These are phyloP conservation scores for Helianthus tuberosus DNA, from an alignment of 129 eudicot species.

Conservation along the genomic window DNA sequence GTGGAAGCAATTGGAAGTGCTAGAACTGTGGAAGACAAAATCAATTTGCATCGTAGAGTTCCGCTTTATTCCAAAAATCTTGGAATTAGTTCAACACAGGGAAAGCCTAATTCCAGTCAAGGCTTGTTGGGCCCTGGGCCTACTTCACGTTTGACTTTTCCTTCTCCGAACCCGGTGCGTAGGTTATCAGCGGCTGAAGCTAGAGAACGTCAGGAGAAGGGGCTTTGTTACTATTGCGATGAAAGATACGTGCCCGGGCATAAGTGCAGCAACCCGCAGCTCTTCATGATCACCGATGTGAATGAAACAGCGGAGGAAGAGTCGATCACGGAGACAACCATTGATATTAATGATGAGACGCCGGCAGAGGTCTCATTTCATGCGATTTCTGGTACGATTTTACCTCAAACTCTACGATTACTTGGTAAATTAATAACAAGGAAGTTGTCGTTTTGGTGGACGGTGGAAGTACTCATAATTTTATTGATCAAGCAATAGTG, in stretches of 20 bases:
- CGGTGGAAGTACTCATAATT: constrained; percentile 1
- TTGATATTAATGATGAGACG: no score
- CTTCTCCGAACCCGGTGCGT: neutral
- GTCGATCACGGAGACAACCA: neutral
- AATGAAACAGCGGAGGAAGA: neutral
- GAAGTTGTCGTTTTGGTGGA: neutral
- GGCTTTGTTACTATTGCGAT: neutral
- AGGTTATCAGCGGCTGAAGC: neutral
- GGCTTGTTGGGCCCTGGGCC: neutral
- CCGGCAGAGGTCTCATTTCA: neutral
- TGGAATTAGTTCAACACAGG: neutral
- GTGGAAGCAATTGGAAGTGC: neutral
- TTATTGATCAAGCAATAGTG: neutral
- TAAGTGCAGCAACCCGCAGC: neutral
- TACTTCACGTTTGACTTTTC: neutral
- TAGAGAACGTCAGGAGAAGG: neutral
- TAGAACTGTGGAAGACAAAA: neutral
- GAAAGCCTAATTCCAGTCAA: no score
- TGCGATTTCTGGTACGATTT: neutral
- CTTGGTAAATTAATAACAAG: neutral
- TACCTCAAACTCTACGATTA: neutral
- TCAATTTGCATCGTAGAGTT: neutral
- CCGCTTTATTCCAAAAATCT: neutral
- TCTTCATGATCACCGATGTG: neutral
- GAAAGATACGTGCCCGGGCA: neutral